Conservation (phyloP, 164 flowering plant species). For the Piper betle region DNA sequence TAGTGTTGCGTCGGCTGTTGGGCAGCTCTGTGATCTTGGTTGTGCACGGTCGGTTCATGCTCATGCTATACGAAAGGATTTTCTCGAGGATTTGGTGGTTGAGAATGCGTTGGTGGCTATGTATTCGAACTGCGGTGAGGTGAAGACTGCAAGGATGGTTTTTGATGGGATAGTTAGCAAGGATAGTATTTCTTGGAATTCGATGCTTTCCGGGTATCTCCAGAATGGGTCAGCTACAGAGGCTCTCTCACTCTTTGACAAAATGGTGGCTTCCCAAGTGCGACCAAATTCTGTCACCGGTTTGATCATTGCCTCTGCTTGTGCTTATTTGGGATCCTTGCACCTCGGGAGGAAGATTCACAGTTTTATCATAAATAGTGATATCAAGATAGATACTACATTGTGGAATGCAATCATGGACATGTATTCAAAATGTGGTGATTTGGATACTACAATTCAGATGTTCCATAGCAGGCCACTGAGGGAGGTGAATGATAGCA, state of each 20-base stretch:
- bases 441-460: slow-evolving; percentile 20
- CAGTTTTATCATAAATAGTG: slow-evolving; percentile 10
- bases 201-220: slow-evolving; percentile 29
- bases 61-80: slow-evolving; percentile 16
- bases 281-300: slow-evolving; percentile 27
- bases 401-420: slow-evolving; percentile 33
- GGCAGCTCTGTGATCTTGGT: slow-evolving; percentile 23
- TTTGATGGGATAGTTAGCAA: slow-evolving; percentile 21
- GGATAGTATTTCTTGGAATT: slow-evolving; percentile 38
- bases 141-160: slow-evolving; percentile 17
- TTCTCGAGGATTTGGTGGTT: slow-evolving; percentile 18
- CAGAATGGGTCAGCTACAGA: slow-evolving; percentile 35
- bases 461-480: slow-evolving; percentile 17
- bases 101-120: slow-evolving; percentile 27
- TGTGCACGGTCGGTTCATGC: slow-evolving; percentile 25
- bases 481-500: slow-evolving; percentile 14
- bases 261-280: slow-evolving; percentile 19
- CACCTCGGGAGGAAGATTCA: slow-evolving; percentile 29
- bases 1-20: slow-evolving; percentile 31
- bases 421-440: slow-evolving; percentile 41
- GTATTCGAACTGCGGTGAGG: slow-evolving; percentile 26
- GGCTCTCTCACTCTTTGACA: slow-evolving; percentile 26
- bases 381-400: slow-evolving; percentile 13
- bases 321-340: slow-evolving; percentile 31
- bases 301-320: slow-evolving; percentile 24